Evolutionary conservation across 2,329 filamentous ascomycete genomes (phyloP), one percentile per base, ranked within the genome.

Genomic region (Sclerotiophoma versabilis): DNA sequence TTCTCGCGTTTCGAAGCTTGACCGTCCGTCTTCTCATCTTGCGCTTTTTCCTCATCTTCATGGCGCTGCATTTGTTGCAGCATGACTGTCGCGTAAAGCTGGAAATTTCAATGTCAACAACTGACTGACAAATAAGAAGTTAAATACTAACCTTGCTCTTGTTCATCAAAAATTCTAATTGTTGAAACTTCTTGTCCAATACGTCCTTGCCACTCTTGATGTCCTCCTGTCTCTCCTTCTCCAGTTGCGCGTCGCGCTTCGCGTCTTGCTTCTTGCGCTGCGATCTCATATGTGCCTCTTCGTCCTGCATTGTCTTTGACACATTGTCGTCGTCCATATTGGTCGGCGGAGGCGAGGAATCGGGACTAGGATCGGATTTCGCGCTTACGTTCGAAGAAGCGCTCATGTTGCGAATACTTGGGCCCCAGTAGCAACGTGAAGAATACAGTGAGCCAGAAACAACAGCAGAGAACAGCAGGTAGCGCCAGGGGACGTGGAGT

Each of bases 11-110:
- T 79, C 56, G 74, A 74, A 3, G 77, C 73, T 39, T 77, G 70
- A 44, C 79, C 79, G 41, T 75, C 69, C 8, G 74, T 78, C 62
- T 77, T 77, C 56, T 78, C 75, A 49, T 81, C 77, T 56, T 77
- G 77, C 2, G 64, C 76, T 25, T 75, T 76, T 22, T 80, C 79
- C 30, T 76, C 75, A 46, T 81, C 78, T 59, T 82, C 80, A 60
- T 81, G 79, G 51, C 76, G 74, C 61, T 81, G 79, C 79, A 82
- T 82, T 63, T 82, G 80, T 53, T 78, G 71, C 23, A 82, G 71
- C 80, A 82, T 82, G 39, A 82, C 81, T 2, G 76, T 76, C 29
- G 78, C 79, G 50, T 81, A 82, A 15, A 82, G 69, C 74, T 75
- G 37, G 45, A 32, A 4, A 33, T 14, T 11, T 39, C 1, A 8